Evolutionary conservation across 2,329 filamentous ascomycete genomes (phyloP).

Genomic region (Cladosporium austrohemisphaericum): DNA sequence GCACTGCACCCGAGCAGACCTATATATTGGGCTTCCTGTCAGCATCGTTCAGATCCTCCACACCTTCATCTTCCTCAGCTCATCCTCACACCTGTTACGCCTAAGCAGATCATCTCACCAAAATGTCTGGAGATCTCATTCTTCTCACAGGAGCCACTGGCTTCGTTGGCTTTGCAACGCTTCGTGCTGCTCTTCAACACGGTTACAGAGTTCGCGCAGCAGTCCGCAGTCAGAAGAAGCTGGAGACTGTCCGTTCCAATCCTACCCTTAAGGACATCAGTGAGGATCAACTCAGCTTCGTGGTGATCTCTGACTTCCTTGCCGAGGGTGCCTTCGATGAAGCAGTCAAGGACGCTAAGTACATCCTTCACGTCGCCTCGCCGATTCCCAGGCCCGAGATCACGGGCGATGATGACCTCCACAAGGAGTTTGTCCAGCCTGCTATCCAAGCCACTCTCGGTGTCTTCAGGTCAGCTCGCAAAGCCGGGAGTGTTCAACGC

Average conservation of each 20-base stretch:
- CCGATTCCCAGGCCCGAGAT: conserved; percentile 15
- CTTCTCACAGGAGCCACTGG: conserved; percentile 24
- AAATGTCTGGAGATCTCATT: conserved; percentile 14
- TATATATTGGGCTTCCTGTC: too few relatives aligned
- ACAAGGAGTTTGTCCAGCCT: conserved; percentile 17
- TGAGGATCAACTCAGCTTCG: conserved; percentile 16
- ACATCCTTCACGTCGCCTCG: conserved; percentile 36
- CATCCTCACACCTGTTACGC: neutral
- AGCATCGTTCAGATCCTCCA: too few relatives aligned
- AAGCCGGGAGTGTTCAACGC: conserved; percentile 32
- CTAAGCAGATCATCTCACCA: neutral
- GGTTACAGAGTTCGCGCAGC: conserved; percentile 28
- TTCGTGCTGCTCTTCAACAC: conserved; percentile 24
- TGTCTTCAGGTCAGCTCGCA: conserved; percentile 37
- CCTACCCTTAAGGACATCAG: conserved; percentile 3
- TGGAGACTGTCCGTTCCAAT: conserved; percentile 19
- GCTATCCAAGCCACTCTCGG: conserved; percentile 35
- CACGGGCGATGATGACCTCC: conserved; percentile 13
- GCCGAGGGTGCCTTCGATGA: conserved; percentile 39
- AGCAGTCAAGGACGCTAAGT: conserved; percentile 38
- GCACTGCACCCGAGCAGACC: too few relatives aligned
- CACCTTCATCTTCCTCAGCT: too few relatives aligned
- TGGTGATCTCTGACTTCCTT: conserved; percentile 38
- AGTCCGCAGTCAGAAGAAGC: conserved; percentile 25
- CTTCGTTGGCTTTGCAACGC: conserved; percentile 26